These are phyloP conservation scores for Aspergillus amoenus DNA, from an alignment of 2,329 filamentous ascomycete genomes.

Conservation along the genomic window DNA sequence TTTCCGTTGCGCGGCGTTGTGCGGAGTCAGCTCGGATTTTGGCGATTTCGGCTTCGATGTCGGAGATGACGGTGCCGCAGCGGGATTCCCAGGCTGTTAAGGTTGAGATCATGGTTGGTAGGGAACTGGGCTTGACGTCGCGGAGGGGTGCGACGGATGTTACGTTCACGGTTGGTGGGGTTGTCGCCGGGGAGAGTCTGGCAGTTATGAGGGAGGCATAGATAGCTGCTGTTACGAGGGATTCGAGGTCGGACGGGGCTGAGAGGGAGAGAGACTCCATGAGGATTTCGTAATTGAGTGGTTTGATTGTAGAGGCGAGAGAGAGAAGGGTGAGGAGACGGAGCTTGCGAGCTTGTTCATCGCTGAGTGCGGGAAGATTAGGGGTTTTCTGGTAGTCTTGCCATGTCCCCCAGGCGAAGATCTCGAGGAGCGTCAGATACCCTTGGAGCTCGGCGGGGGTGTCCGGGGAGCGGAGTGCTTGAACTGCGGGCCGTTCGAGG, in stretches of 20 bases:
- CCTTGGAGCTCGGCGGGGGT: conserved; percentile 60
- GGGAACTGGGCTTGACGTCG: conserved; percentile 73
- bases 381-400: conserved; percentile 65
- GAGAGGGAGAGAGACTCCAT: conserved; percentile 66
- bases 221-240: conserved; percentile 80
- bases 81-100: conserved; percentile 75
- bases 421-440: conserved; percentile 72
- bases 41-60: conserved; percentile 73
- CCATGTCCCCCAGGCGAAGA: conserved; percentile 93
- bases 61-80: conserved; percentile 70
- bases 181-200: conserved; percentile 84
- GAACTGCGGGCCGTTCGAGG: conserved; percentile 76
- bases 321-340: conserved; percentile 86
- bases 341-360: conserved; percentile 77
- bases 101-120: conserved; percentile 66
- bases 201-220: conserved; percentile 81
- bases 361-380: conserved; percentile 69
- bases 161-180: conserved; percentile 70
- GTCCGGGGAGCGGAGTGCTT: conserved; percentile 60
- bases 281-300: conserved; percentile 72
- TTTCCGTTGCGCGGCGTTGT: conserved; percentile 52
- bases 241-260: conserved; percentile 71
- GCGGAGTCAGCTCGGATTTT: conserved; percentile 62
- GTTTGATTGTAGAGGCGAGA: conserved; percentile 65
- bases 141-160: conserved; percentile 80